These are phyloP conservation scores for Aureobasidium sp. DNA, from an alignment of 2,329 filamentous ascomycete species.

Conservation along the genomic window DNA sequence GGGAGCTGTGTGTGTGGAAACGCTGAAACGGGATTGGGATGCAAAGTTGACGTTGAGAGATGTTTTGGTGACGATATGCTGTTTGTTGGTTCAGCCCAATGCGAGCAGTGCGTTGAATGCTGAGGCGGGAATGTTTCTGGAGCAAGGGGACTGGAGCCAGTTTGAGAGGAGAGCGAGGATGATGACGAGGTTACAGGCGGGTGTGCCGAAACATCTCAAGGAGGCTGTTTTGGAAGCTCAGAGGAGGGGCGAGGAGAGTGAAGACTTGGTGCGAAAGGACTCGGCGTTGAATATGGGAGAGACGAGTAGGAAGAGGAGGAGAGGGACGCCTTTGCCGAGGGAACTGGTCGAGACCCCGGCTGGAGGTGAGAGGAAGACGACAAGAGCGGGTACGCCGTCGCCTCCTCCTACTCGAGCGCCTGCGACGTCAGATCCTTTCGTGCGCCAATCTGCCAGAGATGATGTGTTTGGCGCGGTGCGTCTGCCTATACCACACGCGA, in stretches of 20 bases:
- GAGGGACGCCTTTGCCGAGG: constrained; percentile 11
- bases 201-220: constrained; percentile 39
- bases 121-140: constrained; percentile 49
- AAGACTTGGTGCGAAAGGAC: constrained; percentile 11
- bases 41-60: constrained; percentile 49
- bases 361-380: constrained; percentile 20
- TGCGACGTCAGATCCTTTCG: constrained; percentile 13
- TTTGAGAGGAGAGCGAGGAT: constrained; percentile 51
- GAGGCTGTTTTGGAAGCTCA: constrained; percentile 46
- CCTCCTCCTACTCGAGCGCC: constrained; percentile 20
- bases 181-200: constrained; percentile 56
- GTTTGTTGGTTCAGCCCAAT: constrained; percentile 56
- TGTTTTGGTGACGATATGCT: constrained; percentile 52
- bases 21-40: constrained; percentile 56
- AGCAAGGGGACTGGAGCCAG: constrained; percentile 43
- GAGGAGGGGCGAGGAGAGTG: constrained; percentile 43
- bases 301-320: constrained; percentile 7
- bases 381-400: constrained; percentile 16
- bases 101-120: constrained; percentile 57
- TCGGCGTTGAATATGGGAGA: background rate
- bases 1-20: constrained; percentile 56
- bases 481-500: background rate
- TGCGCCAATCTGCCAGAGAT: constrained; percentile 21
- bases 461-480: constrained; percentile 17
- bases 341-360: constrained; percentile 16